These are phyloP conservation scores for Pseudogymnoascus sp. DNA, from an alignment of 2,329 filamentous ascomycete genomes.

Conservation along the genomic window DNA sequence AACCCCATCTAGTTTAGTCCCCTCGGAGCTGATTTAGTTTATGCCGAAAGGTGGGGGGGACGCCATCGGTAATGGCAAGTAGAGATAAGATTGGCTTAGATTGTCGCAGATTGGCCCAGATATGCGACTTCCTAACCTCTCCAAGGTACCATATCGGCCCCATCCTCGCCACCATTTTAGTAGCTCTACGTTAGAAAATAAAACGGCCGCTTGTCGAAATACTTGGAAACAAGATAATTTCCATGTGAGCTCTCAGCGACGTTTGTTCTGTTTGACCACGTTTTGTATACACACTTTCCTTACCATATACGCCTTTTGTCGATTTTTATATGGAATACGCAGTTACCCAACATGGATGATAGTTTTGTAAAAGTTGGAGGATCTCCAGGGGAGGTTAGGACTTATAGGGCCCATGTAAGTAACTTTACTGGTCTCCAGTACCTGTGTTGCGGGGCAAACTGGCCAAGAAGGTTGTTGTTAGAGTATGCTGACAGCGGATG, in stretches of 20 bases:
- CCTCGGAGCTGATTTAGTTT: conserved; percentile 1
- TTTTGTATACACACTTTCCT: background rate
- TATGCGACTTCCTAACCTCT: background rate
- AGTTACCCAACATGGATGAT: conserved; percentile 6
- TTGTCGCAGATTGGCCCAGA: background rate
- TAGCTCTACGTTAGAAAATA: conserved; percentile 2
- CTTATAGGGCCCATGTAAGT: conserved; percentile 51
- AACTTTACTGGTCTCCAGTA: background rate
- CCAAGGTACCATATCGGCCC: conserved; percentile 1
- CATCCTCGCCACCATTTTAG: conserved; percentile 8
- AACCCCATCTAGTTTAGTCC: background rate
- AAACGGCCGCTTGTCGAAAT: conserved; percentile 6
- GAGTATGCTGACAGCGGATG: background rate
- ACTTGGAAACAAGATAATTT: conserved; percentile 7
- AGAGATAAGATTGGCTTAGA: background rate
- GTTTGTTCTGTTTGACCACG: conserved; percentile 5
- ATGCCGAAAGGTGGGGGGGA: background rate
- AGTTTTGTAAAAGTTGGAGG: conserved; percentile 4
- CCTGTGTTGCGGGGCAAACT: background rate
- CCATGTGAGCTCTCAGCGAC: background rate
- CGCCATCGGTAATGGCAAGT: background rate
- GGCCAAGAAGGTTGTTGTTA: background rate
- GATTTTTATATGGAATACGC: conserved; percentile 3
- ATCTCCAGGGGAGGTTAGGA: conserved; percentile 38
- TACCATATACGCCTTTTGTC: background rate